A percentile compares a stretch with the other conserved stretches of the same genome.
These are phyloP conservation scores for Starmerella stigmatis DNA, from an alignment of 805 yeast genomes.

Conservation along the genomic window DNA sequence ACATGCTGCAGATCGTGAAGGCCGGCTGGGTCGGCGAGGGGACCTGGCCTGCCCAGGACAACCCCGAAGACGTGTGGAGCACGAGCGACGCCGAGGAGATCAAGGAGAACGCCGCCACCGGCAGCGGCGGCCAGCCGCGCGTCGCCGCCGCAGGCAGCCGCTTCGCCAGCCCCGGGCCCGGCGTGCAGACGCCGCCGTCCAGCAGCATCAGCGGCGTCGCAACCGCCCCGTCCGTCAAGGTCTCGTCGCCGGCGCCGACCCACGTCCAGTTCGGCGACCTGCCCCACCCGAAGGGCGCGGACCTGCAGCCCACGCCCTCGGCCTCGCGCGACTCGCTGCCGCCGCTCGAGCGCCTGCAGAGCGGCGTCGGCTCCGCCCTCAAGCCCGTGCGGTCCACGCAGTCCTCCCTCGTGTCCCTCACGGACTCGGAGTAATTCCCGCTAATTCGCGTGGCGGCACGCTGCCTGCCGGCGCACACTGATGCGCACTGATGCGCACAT, in stretches of 20 bases:
- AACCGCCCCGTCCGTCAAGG: background rate
- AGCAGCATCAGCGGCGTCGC: too few species aligned
- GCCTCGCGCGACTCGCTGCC: slow-evolving; percentile 9
- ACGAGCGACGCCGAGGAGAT: slow-evolving; percentile 16
- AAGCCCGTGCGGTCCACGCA: slow-evolving; percentile 23
- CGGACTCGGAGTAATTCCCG: slow-evolving; percentile 22
- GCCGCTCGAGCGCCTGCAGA: slow-evolving; percentile 21
- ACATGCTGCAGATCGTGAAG: slow-evolving; percentile 59
- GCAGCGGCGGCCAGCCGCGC: background rate
- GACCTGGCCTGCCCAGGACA: slow-evolving; percentile 42
- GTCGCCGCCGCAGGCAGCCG: too few species aligned
- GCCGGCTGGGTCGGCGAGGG: slow-evolving; percentile 78
- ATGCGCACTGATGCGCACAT: too few species aligned
- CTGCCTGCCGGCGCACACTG: too few species aligned
- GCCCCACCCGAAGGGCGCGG: slow-evolving; percentile 19
- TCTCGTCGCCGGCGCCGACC: background rate
- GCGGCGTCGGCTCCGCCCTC: slow-evolving; percentile 17
- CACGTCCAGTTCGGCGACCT: slow-evolving; percentile 20
- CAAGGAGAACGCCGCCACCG: background rate
- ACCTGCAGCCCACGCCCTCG: slow-evolving; percentile 1
- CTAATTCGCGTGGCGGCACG: background rate
- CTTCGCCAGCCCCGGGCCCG: background rate
- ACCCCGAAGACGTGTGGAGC: slow-evolving; percentile 23
- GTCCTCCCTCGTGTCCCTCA: slow-evolving; percentile 23
- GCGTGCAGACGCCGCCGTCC: too few species aligned